A percentile compares a stretch with the other conserved stretches of the same genome.
Evolutionary conservation across 176 grass and related monocot genomes (phyloP).

Genomic region (Aegilops sharonensis): DNA sequence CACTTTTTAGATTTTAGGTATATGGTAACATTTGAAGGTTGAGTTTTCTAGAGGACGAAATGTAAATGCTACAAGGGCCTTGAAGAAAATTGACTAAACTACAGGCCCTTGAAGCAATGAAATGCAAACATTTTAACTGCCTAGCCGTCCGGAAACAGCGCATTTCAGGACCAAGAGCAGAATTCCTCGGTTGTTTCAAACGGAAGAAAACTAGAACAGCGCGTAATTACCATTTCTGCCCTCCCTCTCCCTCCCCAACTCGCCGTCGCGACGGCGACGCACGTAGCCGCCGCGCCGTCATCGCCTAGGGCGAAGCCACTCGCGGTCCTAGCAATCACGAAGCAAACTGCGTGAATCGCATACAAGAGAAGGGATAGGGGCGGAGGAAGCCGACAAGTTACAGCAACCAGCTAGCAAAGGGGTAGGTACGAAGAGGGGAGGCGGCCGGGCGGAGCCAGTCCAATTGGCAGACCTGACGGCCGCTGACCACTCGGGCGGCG

Average conservation of each 20-base stretch:
- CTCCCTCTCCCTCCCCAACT: slow-evolving; percentile 5
- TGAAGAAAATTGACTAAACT: not conserved
- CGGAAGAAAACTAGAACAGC: slow-evolving; percentile 29
- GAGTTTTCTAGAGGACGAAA: not conserved
- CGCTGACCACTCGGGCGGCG: slow-evolving; percentile 9
- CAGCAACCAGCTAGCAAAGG: slow-evolving; percentile 27
- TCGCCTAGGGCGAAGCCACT: slow-evolving; percentile 18
- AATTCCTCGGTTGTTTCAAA: slow-evolving; percentile 50
- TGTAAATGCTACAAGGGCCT: not conserved
- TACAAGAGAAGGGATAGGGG: not conserved
- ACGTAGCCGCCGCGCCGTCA: slow-evolving; percentile 22
- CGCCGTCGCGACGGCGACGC: slow-evolving; percentile 19
- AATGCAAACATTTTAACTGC: slow-evolving; percentile 32
- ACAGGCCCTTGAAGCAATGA: not conserved
- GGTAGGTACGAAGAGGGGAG: slow-evolving; percentile 25
- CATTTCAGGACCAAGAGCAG: slow-evolving; percentile 48
- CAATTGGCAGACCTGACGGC: slow-evolving; percentile 13
- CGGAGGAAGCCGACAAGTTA: slow-evolving; percentile 27
- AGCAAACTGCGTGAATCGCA: slow-evolving; percentile 7
- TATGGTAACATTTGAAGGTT: not conserved
- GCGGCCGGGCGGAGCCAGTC: slow-evolving; percentile 25
- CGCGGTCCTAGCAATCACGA: slow-evolving; percentile 15
- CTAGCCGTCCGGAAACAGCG: slow-evolving; percentile 31
- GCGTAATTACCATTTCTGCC: slow-evolving; percentile 55
- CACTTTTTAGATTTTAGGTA: not conserved